Conservation (phyloP, 108 stramenopile genomes). For the Phaeodactylum tricornutum region DNA sequence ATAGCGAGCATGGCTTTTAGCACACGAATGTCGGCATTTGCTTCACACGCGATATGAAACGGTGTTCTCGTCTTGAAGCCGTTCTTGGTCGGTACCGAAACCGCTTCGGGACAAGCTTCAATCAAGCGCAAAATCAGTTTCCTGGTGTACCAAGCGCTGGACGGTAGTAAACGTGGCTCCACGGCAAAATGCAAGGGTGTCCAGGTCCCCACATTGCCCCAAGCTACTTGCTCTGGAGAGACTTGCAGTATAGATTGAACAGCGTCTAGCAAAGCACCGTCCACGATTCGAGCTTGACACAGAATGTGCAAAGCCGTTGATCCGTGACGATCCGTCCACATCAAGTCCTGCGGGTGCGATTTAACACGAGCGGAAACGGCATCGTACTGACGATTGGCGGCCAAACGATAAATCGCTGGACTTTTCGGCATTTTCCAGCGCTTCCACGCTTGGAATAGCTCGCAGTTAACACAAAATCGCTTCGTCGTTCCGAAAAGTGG, state of each 20-base stretch:
- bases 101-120: constrained; percentile 15
- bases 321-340: constrained; percentile 25
- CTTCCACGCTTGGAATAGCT: too few species aligned
- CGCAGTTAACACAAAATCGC: too few species aligned
- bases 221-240: constrained; percentile 8
- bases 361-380: constrained; percentile 6
- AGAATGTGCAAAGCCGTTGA: constrained; percentile 21
- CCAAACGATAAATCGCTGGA: constrained; percentile 23
- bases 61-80: constrained; percentile 23
- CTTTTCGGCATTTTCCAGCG: constrained; percentile 9
- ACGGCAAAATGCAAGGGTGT: constrained; percentile 31
- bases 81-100: constrained; percentile 7
- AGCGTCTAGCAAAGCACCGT: constrained; percentile 10
- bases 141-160: neutral
- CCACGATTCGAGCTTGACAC: constrained; percentile 12
- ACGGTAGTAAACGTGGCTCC: constrained; percentile 9
- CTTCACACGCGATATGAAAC: constrained; percentile 24
- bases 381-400: constrained; percentile 12
- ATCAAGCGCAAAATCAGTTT: constrained; percentile 10
- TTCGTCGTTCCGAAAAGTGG: too few species aligned
- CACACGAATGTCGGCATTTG: constrained; percentile 8
- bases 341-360: constrained; percentile 11
- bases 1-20: constrained; percentile 19
- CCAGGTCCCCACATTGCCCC: constrained; percentile 15
- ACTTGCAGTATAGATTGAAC: constrained; percentile 14